These are phyloP conservation scores for Neofusicoccum ribis DNA, from an alignment of 2,329 filamentous ascomycete genomes.

Conservation along the genomic window DNA sequence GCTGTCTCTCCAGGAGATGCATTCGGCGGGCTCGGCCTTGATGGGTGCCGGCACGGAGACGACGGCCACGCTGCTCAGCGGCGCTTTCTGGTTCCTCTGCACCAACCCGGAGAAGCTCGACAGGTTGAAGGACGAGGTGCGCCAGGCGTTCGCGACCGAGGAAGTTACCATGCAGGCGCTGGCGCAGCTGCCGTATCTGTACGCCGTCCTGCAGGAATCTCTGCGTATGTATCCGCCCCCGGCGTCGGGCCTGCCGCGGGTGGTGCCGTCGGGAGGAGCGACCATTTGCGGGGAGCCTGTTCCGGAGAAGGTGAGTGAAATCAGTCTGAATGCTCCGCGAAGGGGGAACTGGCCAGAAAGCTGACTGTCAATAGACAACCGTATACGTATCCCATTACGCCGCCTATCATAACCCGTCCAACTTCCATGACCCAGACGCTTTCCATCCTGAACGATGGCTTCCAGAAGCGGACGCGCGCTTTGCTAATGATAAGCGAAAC, in stretches of 20 bases:
- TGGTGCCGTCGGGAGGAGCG: conserved; percentile 37
- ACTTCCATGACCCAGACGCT: conserved; percentile 38
- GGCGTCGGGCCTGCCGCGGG: conserved; percentile 33
- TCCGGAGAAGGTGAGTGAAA: conserved; percentile 30
- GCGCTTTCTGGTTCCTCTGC: conserved; percentile 38
- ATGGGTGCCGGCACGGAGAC: conserved; percentile 51
- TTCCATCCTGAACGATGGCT: conserved; percentile 48
- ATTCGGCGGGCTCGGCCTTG: conserved; percentile 37
- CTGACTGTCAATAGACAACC: conserved; percentile 17
- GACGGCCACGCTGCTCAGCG: conserved; percentile 43
- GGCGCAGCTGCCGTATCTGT: conserved; percentile 37
- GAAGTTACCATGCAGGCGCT: conserved; percentile 36
- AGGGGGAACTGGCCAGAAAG: too few relatives aligned
- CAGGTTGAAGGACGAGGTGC: conserved; percentile 32
- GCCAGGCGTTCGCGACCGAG: conserved; percentile 26
- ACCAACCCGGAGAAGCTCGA: conserved; percentile 27
- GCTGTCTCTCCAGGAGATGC: conserved; percentile 36
- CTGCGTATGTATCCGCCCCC: conserved; percentile 46
- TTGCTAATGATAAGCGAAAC: conserved; percentile 32
- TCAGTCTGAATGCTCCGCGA: neutral
- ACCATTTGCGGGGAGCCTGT: conserved; percentile 39
- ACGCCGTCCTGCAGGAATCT: conserved; percentile 43
- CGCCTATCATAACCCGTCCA: conserved; percentile 21
- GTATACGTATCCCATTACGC: conserved; percentile 18
- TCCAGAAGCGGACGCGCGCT: conserved; percentile 26